Conservation (phyloP, 345 rosid genomes). For the Aegle marmelos region DNA sequence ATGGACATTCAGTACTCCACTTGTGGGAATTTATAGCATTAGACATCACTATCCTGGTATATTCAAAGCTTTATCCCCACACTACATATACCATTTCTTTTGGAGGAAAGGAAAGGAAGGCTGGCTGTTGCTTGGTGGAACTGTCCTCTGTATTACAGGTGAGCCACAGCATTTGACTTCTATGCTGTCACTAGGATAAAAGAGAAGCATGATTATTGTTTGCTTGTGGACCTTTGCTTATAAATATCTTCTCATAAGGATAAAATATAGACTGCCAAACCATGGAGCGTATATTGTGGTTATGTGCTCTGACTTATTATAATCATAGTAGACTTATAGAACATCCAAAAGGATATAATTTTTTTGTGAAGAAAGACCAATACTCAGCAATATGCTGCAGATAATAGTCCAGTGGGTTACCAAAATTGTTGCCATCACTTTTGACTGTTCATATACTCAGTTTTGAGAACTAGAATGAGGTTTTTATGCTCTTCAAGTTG, state of each 20-base stretch:
- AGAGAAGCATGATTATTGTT: neutral
- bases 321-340: neutral
- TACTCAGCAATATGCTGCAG: neutral
- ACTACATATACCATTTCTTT: slow-evolving; percentile 61
- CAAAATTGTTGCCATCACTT: neutral
- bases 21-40: slow-evolving; percentile 76
- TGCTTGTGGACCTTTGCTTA: neutral
- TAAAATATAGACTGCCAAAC: neutral
- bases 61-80: slow-evolving; percentile 79
- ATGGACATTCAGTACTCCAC: slow-evolving; percentile 78
- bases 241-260: neutral
- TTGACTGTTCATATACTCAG: neutral
- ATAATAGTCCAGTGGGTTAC: neutral
- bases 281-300: neutral
- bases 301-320: neutral
- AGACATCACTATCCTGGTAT: slow-evolving; percentile 59
- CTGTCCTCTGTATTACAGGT: slow-evolving; percentile 86
- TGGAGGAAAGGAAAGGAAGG: slow-evolving; percentile 64
- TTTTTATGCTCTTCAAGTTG: slow-evolving; percentile 1
- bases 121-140: slow-evolving; percentile 81
- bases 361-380: neutral
- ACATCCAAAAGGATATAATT: neutral
- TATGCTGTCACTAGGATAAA: neutral
- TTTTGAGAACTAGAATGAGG: neutral
- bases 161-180: slow-evolving; percentile 4